Base-by-base conservation (phyloP, 768 basidiomycete species). In the Plicaturopsis crispa region DNA sequence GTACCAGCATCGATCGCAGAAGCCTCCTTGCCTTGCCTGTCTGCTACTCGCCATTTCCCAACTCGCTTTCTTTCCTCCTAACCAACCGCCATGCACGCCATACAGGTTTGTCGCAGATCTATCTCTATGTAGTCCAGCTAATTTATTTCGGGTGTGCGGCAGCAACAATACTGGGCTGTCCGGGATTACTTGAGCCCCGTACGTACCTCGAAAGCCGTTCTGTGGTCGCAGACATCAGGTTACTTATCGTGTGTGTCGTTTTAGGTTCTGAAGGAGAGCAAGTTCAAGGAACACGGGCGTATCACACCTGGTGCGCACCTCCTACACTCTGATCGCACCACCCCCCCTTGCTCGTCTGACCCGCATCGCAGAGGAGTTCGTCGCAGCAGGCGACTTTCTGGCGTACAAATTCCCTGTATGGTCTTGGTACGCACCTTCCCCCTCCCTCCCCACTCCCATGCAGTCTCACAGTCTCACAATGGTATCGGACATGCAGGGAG, bases 401-500 rank as follows among this genome's bases (percentile, higher is more conserved):
- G 72, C 82, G 5, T 97, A 97, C 78, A 99, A 99, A 69, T 99
- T 99, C 62, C 89, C 90, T 8, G 91, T 96, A 18, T 99, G 96
- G 96, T 70, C 79, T 53, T 99, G 96, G 96, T 89, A 41, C 49
- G 84, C 57, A 33, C 43, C 6, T 24, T 31, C 11, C 26, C 24
- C 14, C 23, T 32, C 36, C 23, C 33, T 6, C 20, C 36, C 34
- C 17, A n/a, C 33, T 43, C 30, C 39, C 46, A 31, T 22, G 39
- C 26, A 24, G 24, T 33, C 34, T 35, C 33, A 22, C 22, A 35
- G 39, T 39, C 26, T n/a, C 19, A 42, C 39, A 36, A 42, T 39
- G 23, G 24, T 32, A 39, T 38, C 36, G 34, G 40, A 31, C 26
- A 33, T 19, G 31, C 50, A 97, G 92, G 92, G 90, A 98, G 64